Evolutionary conservation across 139 green algal species (phyloP), one percentile per base, ranked within the genome.

Genomic region (Deuterostichococcus epilithicus): DNA sequence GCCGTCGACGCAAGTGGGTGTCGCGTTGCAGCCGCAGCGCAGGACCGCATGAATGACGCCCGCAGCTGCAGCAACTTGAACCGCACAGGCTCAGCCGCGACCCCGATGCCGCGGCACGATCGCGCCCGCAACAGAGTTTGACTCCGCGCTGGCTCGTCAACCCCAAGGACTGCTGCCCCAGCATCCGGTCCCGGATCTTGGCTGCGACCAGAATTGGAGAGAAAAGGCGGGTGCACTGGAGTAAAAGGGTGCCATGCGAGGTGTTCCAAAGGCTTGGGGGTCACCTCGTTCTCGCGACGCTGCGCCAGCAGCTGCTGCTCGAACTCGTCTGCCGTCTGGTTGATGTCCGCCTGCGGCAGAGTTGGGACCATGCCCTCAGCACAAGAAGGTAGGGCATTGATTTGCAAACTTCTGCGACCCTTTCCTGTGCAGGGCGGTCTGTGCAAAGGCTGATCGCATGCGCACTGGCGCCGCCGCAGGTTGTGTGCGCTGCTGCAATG

Each of bases 271-370:
- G 30, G 18, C 28, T 37, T 59, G 70, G 70, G 28, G 0, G 23
- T 28, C 72, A 83, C 78, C 78, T 86, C 72, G 3, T 76, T 60
- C 67, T 79, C 47, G 66, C 84, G 80, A 37, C 80, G 52, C 30
- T 68, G 80, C 1, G 63, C 71, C 32, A 71, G 70, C 66, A 89
- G 74, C 75, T 87, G 58, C 78, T 83, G 74, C 59, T 85, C 83
- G 80, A 85, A 87, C 20, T 89, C 80, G 67, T 89, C 85, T 4
- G 77, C 84, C 15, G 78, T 65, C 30, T 73, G 71, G 42, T 89
- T 87, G 65, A 89, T 85, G 78, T 89, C 83, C 74, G 83, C 84
- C 73, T 76, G 59, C 45, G 42, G n/a, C 10, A 58, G 3, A 18
- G 37, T 10, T 15, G 68, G 13, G 35, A 38, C 10, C 3, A 44